phyloP scores from a whole-genome alignment of 805 yeast species.

The Kuraishia cidri region DNA sequence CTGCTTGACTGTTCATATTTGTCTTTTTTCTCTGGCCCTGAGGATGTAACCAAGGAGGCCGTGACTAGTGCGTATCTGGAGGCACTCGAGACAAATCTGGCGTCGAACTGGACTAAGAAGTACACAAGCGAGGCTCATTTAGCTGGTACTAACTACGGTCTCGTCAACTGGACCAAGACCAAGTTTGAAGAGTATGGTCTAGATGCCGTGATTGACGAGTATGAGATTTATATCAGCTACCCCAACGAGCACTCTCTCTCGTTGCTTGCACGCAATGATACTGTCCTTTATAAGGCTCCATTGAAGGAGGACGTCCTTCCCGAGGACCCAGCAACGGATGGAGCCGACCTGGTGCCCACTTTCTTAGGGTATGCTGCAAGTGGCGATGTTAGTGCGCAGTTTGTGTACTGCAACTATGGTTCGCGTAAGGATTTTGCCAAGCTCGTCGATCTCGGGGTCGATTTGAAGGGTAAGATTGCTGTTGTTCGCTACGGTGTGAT shows the following conservation, averaged over 20 bases:
- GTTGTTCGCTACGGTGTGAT: constrained; percentile 50
- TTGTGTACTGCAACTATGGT: constrained; percentile 56
- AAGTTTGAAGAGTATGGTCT: constrained; percentile 57
- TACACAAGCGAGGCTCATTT: constrained; percentile 48
- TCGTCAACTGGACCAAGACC: constrained; percentile 49
- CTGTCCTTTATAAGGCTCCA: constrained; percentile 40
- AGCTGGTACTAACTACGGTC: constrained; percentile 36
- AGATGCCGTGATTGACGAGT: constrained; percentile 39
- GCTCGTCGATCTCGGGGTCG: constrained; percentile 16
- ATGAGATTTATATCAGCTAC: constrained; percentile 45
- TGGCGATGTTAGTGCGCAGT: constrained; percentile 53
- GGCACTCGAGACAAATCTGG: constrained; percentile 23
- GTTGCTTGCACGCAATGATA: constrained; percentile 22
- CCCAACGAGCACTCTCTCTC: constrained; percentile 37
- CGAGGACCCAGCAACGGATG: constrained; percentile 32
- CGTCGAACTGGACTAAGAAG: constrained; percentile 43
- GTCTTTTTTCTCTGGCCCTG: no score
- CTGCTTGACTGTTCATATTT: no score
- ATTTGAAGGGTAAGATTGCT: constrained; percentile 39
- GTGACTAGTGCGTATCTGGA: constrained; percentile 10
- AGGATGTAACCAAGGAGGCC: constrained; percentile 4
- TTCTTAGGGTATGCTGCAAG: constrained; percentile 64
- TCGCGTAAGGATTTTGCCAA: constrained; percentile 38
- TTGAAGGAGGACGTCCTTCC: constrained; percentile 37
- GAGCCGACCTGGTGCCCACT: constrained; percentile 43